Evolutionary conservation across 1,139 yeast species (phyloP).

Genomic region (Geotrichum australiense): DNA sequence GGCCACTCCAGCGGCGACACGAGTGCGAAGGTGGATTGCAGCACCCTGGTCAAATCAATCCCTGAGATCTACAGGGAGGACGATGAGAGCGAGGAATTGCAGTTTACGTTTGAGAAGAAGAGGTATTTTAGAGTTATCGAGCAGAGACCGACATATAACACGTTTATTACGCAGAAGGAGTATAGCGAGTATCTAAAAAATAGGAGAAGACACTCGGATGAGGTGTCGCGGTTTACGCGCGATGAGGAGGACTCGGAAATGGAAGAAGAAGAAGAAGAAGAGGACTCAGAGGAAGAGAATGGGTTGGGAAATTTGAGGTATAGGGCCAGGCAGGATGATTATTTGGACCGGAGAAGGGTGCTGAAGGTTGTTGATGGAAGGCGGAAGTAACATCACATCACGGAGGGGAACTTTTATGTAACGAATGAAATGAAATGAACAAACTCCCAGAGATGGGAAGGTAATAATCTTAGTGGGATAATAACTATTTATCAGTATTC

Average conservation of each 20-base stretch:
- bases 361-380: background rate
- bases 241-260: background rate
- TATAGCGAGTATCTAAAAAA: background rate
- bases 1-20: no score
- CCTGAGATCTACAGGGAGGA: constrained; percentile 1
- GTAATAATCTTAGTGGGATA: no score
- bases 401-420: no score
- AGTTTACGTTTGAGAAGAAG: constrained; percentile 2
- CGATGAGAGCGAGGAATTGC: background rate
- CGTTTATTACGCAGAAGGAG: background rate
- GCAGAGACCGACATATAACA: constrained; percentile 1
- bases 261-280: background rate
- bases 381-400: no score
- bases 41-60: no score
- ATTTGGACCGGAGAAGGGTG: background rate
- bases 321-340: background rate
- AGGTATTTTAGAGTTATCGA: background rate
- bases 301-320: background rate
- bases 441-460: no score
- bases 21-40: no score
- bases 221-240: background rate
- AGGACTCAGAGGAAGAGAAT: background rate
- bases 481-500: no score
- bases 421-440: no score
- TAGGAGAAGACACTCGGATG: background rate